Percentiles rank a stretch among this genome's conserved stretches.
Conservation (phyloP, 768 basidiomycete species). For the Boletus pseudo-olivaceus region DNA sequence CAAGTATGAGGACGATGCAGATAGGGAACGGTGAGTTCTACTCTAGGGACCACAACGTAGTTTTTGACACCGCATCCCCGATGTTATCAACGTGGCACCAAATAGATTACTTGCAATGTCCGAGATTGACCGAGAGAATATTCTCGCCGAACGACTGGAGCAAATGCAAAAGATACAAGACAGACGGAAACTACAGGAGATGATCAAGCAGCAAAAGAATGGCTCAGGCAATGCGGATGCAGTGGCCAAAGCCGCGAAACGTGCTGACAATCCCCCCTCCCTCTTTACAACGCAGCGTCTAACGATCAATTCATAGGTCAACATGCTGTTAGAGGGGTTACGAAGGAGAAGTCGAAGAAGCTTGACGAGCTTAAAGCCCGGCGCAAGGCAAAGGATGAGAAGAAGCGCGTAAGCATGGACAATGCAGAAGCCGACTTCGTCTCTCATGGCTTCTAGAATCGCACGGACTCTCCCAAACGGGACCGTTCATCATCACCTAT, state of each 20-base stretch:
- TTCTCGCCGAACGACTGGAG: slow-evolving; percentile 76
- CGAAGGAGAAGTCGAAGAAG: slow-evolving; percentile 76
- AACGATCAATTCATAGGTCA: slow-evolving; percentile 48
- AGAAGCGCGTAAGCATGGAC: slow-evolving; percentile 60
- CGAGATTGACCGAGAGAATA: slow-evolving; percentile 87
- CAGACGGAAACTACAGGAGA: slow-evolving; percentile 64
- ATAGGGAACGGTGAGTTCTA: slow-evolving; percentile 69
- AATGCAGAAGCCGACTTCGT: background rate
- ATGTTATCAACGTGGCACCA: slow-evolving; percentile 5
- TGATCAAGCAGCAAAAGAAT: slow-evolving; percentile 64
- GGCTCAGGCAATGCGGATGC: slow-evolving; percentile 49
- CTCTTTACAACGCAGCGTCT: slow-evolving; percentile 3
- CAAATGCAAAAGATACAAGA: slow-evolving; percentile 75
- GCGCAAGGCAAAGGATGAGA: slow-evolving; percentile 86
- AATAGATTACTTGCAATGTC: slow-evolving; percentile 72
- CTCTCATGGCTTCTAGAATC: slow-evolving; percentile 36
- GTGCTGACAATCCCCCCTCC: slow-evolving; percentile 42
- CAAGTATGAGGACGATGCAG: slow-evolving; percentile 82
- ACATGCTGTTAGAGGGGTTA: slow-evolving; percentile 67
- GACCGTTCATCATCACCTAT: slow-evolving; percentile 77
- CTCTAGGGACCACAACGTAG: slow-evolving; percentile 24
- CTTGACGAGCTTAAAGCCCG: slow-evolving; percentile 84
- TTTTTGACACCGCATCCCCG: slow-evolving; percentile 23
- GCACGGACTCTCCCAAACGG: slow-evolving; percentile 55
- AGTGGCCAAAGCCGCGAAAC: slow-evolving; percentile 73